Evolutionary conservation across 139 green algal genomes (phyloP).

Genomic region (Coccomyxa sp.): DNA sequence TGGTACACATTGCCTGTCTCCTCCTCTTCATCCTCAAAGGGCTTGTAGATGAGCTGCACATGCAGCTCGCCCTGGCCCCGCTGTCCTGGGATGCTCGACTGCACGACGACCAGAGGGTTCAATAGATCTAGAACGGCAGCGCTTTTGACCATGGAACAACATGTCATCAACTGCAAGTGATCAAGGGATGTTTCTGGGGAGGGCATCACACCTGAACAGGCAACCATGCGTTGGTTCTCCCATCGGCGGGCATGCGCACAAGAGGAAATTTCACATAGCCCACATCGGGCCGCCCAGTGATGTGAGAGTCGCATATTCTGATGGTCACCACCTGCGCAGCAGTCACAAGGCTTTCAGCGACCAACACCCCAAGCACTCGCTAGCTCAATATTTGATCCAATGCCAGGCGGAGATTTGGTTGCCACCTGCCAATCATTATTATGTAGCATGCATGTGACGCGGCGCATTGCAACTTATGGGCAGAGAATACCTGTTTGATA

Average conservation of each 20-base stretch:
- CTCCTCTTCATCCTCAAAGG: constrained; percentile 72
- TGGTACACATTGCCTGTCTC: constrained; percentile 49
- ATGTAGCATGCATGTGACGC: neutral
- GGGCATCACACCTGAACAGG: constrained; percentile 37
- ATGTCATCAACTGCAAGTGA: neutral
- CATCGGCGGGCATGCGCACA: constrained; percentile 31
- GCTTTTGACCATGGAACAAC: neutral
- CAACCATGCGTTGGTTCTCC: constrained; percentile 59
- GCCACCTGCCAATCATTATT: neutral
- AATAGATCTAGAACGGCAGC: neutral
- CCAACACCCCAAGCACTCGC: neutral
- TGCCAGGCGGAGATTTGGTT: neutral
- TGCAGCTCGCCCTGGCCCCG: constrained; percentile 55
- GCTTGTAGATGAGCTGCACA: constrained; percentile 73
- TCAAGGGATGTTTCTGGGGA: neutral
- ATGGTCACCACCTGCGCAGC: constrained; percentile 66
- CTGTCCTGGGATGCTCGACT: neutral
- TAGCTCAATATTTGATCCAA: too few relatives aligned
- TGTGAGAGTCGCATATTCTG: constrained; percentile 73
- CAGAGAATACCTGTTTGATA: constrained; percentile 43
- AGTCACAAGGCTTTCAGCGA: neutral
- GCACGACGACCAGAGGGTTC: neutral
- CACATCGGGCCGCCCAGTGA: constrained; percentile 78
- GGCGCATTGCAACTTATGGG: neutral
- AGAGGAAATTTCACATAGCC: constrained; percentile 60